A percentile compares a stretch with the other conserved stretches of the same genome.
These are phyloP conservation scores for Alternaria ethzedia DNA, from an alignment of 2,329 filamentous ascomycete genomes.

Conservation along the genomic window DNA sequence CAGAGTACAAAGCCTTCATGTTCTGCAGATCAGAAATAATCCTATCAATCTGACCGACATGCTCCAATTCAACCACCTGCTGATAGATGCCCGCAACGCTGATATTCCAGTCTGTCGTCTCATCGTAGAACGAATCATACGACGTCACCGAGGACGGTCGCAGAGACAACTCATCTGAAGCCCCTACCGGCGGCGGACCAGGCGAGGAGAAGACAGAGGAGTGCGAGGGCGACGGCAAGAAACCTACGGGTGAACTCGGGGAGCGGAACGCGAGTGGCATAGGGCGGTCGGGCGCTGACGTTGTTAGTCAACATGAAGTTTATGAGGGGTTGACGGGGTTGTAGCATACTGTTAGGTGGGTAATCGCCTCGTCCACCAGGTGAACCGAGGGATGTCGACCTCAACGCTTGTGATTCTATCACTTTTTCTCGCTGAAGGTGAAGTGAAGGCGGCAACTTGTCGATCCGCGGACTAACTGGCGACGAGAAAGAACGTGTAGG, in stretches of 20 bases:
- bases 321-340: background rate
- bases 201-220: slow-evolving; percentile 1
- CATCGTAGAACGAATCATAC: background rate
- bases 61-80: background rate
- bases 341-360: slow-evolving; percentile 18
- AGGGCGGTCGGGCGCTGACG: slow-evolving; percentile 35
- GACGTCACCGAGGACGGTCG: background rate
- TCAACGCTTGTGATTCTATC: background rate
- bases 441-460: background rate
- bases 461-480: background rate
- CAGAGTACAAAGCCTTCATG: background rate
- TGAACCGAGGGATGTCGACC: background rate
- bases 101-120: background rate
- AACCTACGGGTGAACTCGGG: slow-evolving; percentile 8
- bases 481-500: background rate
- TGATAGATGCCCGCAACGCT: background rate
- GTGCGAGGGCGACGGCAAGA: background rate
- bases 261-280: slow-evolving; percentile 29
- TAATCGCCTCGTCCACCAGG: background rate
- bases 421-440: background rate
- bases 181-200: background rate
- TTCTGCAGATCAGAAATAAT: slow-evolving; percentile 1
- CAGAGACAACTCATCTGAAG: background rate
- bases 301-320: background rate
- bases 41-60: background rate